A percentile compares a stretch with the other conserved stretches of the same genome.
phyloP scores from a whole-genome alignment of 2,329 filamentous ascomycete species.

The Fusarium tuaranense region DNA sequence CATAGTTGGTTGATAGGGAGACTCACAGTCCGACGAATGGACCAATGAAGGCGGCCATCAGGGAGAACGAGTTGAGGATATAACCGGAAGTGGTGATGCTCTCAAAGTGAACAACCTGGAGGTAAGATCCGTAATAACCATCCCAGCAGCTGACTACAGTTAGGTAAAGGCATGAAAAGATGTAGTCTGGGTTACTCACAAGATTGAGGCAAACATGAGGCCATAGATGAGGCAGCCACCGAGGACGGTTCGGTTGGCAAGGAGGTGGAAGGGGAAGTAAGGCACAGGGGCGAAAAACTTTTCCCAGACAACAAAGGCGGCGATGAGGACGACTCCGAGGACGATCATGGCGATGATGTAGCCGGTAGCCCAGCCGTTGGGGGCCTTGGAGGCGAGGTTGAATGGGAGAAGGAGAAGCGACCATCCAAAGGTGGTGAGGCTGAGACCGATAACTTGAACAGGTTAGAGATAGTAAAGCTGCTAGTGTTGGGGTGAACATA shows the following conservation, averaged over 20 bases:
- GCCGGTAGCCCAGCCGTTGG: constrained; percentile 54
- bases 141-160: constrained; percentile 60
- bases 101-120: constrained; percentile 59
- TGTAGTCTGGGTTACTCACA: not conserved
- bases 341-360: constrained; percentile 62
- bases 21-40: constrained; percentile 59
- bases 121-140: constrained; percentile 63
- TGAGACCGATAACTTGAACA: not conserved
- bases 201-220: constrained; percentile 34
- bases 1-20: rapidly evolving
- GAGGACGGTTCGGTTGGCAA: constrained; percentile 26
- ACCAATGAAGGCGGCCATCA: constrained; percentile 59
- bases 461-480: constrained; percentile 1
- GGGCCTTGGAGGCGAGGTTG: constrained; percentile 51
- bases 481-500: constrained; percentile 22
- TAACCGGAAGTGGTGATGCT: constrained; percentile 55
- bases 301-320: constrained; percentile 57
- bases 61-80: constrained; percentile 58
- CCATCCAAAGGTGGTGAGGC: not conserved
- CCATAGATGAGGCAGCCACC: constrained; percentile 29
- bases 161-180: constrained; percentile 64
- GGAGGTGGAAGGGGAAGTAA: constrained; percentile 33
- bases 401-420: constrained; percentile 64
- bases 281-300: constrained; percentile 31
- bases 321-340: constrained; percentile 61